Percentiles rank a stretch among this genome's conserved stretches.
Evolutionary conservation across 805 yeast species (phyloP).

Genomic region (Cyberlindnera mrakii): DNA sequence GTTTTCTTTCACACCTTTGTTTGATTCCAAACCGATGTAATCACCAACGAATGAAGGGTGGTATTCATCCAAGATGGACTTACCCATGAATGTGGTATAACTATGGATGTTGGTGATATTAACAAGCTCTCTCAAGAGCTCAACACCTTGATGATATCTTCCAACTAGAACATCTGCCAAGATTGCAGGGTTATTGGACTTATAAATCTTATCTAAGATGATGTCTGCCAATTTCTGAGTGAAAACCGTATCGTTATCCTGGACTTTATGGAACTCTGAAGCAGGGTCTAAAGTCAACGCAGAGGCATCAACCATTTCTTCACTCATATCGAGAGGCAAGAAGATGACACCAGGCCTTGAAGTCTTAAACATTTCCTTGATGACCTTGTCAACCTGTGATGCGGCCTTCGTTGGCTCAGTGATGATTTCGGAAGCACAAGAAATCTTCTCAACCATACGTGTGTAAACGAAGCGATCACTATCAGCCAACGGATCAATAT

Average conservation of each 20-base stretch:
- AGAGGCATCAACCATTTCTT: constrained; percentile 32
- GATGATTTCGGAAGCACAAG: constrained; percentile 51
- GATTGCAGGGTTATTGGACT: constrained; percentile 53
- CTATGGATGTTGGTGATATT: constrained; percentile 39
- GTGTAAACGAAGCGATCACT: constrained; percentile 68
- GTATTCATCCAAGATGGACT: constrained; percentile 70
- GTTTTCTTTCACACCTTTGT: constrained; percentile 39
- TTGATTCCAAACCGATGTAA: constrained; percentile 59
- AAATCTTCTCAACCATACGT: constrained; percentile 49
- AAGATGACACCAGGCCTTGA: constrained; percentile 81
- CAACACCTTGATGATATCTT: constrained; percentile 44
- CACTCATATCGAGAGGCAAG: constrained; percentile 67
- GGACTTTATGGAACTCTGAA: constrained; percentile 21
- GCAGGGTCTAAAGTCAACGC: constrained; percentile 28
- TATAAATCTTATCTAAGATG: constrained; percentile 46
- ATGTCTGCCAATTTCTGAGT: constrained; percentile 33
- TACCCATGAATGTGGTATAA: constrained; percentile 62
- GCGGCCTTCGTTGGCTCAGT: constrained; percentile 41
- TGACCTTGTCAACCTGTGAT: constrained; percentile 61
- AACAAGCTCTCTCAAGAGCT: constrained; percentile 44
- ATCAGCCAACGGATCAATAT: constrained; percentile 35
- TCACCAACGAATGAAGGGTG: constrained; percentile 60
- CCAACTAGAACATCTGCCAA: constrained; percentile 67
- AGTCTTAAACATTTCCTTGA: constrained; percentile 44
- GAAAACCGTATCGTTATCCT: constrained; percentile 16